Conservation (phyloP, 225 moss, liverwort and hornwort species). For the Pleurozium schreberi region DNA sequence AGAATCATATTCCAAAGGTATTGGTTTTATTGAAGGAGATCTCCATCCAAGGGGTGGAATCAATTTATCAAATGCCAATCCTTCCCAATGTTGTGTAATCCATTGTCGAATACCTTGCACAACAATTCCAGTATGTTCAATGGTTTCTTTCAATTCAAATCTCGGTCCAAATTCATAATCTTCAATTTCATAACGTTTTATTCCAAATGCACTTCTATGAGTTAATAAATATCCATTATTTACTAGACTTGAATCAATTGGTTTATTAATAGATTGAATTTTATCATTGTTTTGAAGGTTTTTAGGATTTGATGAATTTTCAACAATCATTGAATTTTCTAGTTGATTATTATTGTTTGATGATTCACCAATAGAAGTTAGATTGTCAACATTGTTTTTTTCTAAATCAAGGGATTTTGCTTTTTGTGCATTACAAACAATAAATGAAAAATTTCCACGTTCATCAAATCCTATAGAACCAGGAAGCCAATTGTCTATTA, state of each 20-base stretch:
- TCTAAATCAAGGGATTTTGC: rapidly evolving
- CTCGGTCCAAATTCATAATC: not conserved
- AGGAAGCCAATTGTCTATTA: not conserved
- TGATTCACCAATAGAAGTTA: not conserved
- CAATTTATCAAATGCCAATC: not conserved
- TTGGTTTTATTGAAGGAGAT: not conserved
- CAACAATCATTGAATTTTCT: not conserved
- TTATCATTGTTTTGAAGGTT: not conserved
- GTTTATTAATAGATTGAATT: not conserved
- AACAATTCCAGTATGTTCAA: not conserved
- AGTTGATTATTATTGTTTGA: not conserved
- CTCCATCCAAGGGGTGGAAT: not conserved
- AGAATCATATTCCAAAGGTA: not conserved
- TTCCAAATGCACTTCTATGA: not conserved
- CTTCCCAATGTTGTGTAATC: conserved; percentile 14
- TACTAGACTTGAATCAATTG: not conserved
- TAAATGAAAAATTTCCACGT: conserved; percentile 25
- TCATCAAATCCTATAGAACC: conserved; percentile 21
- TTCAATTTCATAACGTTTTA: not conserved
- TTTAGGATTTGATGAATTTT: not conserved
- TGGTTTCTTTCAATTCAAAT: not conserved
- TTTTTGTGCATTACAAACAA: conserved; percentile 11
- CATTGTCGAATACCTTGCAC: conserved; percentile 15
- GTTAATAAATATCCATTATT: not conserved
- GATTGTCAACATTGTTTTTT: not conserved